Evolutionary conservation across 768 basidiomycete species (phyloP).

Genomic region (Lentinula lateritia): DNA sequence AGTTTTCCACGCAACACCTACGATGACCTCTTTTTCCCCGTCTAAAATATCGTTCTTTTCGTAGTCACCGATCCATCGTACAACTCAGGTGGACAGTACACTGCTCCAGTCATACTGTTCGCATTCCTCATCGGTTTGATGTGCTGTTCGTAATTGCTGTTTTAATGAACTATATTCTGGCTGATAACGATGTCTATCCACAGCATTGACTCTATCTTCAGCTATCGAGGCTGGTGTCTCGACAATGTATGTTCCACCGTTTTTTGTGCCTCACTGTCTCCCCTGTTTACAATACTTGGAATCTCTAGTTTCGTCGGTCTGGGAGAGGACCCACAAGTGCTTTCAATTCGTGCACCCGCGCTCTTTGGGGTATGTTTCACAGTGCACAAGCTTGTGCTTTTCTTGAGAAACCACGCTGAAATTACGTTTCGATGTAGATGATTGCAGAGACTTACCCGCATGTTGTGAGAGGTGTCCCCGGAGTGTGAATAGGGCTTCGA

Average conservation of each 20-base stretch:
- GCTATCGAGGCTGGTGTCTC: slow-evolving; percentile 85
- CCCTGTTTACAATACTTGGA: not conserved
- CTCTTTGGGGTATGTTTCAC: slow-evolving; percentile 50
- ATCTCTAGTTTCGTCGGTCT: slow-evolving; percentile 70
- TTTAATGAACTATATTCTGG: not conserved
- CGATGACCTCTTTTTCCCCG: not conserved
- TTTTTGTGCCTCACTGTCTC: not conserved
- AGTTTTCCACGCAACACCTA: slow-evolving; percentile 16
- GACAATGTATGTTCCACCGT: slow-evolving; percentile 53
- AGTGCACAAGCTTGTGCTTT: not conserved
- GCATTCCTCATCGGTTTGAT: slow-evolving; percentile 75
- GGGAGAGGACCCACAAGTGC: slow-evolving; percentile 76
- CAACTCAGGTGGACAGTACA: slow-evolving; percentile 70
- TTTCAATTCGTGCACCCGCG: slow-evolving; percentile 66
- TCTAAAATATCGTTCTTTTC: slow-evolving; percentile 1
- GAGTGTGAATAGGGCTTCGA: slow-evolving; percentile 8
- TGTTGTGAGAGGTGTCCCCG: slow-evolving; percentile 59
- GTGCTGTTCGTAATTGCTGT: slow-evolving; percentile 47
- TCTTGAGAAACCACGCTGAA: slow-evolving; percentile 1
- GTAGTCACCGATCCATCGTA: slow-evolving; percentile 71
- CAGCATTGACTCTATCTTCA: slow-evolving; percentile 64
- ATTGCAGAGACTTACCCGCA: slow-evolving; percentile 65
- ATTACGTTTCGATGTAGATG: slow-evolving; percentile 31
- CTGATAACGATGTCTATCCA: not conserved
- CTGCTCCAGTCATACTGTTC: slow-evolving; percentile 71